Evolutionary conservation across 345 rosid genomes (phyloP).

Genomic region (Bretschneidera sinensis): DNA sequence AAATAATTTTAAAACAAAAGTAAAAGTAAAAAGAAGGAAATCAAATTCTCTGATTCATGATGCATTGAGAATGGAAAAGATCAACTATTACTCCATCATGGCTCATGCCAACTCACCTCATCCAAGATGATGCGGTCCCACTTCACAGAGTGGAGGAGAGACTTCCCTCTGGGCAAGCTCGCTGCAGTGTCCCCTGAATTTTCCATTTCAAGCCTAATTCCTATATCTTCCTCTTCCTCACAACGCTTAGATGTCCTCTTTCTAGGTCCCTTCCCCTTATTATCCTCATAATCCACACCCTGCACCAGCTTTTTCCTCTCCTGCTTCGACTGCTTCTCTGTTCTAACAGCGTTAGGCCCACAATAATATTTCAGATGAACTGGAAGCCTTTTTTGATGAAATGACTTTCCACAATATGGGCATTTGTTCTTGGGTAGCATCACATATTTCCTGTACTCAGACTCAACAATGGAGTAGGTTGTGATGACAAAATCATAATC

Average conservation of each 20-base stretch:
- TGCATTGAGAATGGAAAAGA: background rate
- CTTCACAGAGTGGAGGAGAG: conserved; percentile 66
- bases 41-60: background rate
- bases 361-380: conserved; percentile 66
- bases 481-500: conserved; percentile 84
- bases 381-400: conserved; percentile 39
- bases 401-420: conserved; percentile 55
- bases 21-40: no score
- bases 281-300: conserved; percentile 23
- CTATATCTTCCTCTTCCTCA: conserved; percentile 20
- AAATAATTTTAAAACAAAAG: background rate
- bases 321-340: conserved; percentile 82
- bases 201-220: conserved; percentile 4
- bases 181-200: conserved; percentile 11
- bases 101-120: conserved; percentile 51
- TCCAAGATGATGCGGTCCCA: conserved; percentile 91
- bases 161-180: conserved; percentile 33
- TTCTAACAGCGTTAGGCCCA: conserved; percentile 73
- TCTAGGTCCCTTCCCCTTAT: conserved; percentile 16
- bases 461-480: conserved; percentile 77
- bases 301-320: conserved; percentile 42
- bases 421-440: conserved; percentile 72
- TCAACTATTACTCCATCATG: background rate
- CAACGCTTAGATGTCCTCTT: conserved; percentile 23
- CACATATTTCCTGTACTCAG: conserved; percentile 62